Evolutionary conservation across 129 eudicot genomes (phyloP), one percentile per base, ranked within the genome.

Genomic region (Kitagawia praeruptora): DNA sequence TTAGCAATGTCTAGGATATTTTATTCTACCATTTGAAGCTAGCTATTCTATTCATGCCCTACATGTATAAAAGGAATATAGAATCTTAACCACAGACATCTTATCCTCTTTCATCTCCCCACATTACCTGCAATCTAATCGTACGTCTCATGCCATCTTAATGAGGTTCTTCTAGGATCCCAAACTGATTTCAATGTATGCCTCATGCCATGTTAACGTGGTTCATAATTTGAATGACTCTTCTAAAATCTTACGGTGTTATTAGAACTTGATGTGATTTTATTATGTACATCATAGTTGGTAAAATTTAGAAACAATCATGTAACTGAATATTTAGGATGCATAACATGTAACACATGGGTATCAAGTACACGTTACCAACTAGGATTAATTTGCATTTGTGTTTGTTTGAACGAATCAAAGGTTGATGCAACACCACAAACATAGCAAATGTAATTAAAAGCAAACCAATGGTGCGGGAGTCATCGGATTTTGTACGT

Each of bases 11-110:
- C 41, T 27, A 66, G 19, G 41, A 66, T 66, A 66, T 66, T 66
- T 66, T 66, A 66, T 66, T 4, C 19, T 28, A 28, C 41, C 16
- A 31, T 66, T 66, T 31, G 21, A 31, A 27, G 9, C 41, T 66
- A 31, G n/a, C n/a, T n/a, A n/a, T n/a, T n/a, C 1, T 31, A 66
- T 58, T 58, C 67, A 58, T 66, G 72, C 41, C 72, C 72, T 66
- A 66, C 72, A 28, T 66, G 11, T 34, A 66, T 66, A 28, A 66
- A 66, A 66, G 72, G 41, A 66, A 66, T 34, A 66, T 66, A 28
- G 72, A 66, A 28, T 14, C 72, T 66, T 66, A 66, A 28, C 72
- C 72, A 66, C 72, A 66, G 72, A 31, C 72, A 66, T 66, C 72
- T 66, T 34, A 66, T 66, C 72, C 41, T 66, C 41, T 66, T 64